Percentiles rank a stretch among this genome's conserved stretches.
phyloP scores from a whole-genome alignment of 805 yeast species.

The Millerozyma acaciae region DNA sequence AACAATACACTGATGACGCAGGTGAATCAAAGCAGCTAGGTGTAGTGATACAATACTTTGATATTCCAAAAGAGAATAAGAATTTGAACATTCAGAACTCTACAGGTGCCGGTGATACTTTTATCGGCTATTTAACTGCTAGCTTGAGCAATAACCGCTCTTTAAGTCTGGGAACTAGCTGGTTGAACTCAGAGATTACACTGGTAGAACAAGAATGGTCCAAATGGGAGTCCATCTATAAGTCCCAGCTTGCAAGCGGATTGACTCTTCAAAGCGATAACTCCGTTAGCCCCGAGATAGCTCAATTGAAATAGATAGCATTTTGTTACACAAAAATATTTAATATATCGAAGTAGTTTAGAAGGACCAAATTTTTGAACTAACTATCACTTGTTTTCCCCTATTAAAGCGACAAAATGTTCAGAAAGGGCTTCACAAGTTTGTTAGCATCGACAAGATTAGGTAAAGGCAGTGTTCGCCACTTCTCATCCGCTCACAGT shows the following conservation, averaged over 20 bases:
- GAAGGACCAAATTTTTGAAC: too few species aligned
- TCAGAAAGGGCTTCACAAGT: too few species aligned
- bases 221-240: constrained; percentile 33
- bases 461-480: too few species aligned
- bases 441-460: too few species aligned
- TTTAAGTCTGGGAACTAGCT: constrained; percentile 5
- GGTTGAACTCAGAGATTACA: constrained; percentile 22
- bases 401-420: too few species aligned
- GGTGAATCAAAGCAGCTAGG: constrained; percentile 35
- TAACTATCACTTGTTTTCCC: too few species aligned
- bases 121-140: constrained; percentile 61
- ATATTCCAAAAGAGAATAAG: constrained; percentile 32
- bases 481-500: too few species aligned
- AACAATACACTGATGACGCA: constrained; percentile 3
- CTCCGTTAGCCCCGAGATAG: constrained; percentile 27
- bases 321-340: constrained; percentile 1
- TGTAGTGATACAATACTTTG: constrained; percentile 60
- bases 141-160: constrained; percentile 7
- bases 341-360: neutral
- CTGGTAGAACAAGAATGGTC: constrained; percentile 33
- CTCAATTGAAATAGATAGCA: neutral
- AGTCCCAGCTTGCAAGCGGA: constrained; percentile 41
- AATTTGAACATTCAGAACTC: constrained; percentile 50
- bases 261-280: constrained; percentile 15
- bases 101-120: constrained; percentile 87